Percentiles rank a stretch among this genome's conserved stretches.
Conservation (phyloP, 2,329 filamentous ascomycete species). For the Clarireedia monteithiana region DNA sequence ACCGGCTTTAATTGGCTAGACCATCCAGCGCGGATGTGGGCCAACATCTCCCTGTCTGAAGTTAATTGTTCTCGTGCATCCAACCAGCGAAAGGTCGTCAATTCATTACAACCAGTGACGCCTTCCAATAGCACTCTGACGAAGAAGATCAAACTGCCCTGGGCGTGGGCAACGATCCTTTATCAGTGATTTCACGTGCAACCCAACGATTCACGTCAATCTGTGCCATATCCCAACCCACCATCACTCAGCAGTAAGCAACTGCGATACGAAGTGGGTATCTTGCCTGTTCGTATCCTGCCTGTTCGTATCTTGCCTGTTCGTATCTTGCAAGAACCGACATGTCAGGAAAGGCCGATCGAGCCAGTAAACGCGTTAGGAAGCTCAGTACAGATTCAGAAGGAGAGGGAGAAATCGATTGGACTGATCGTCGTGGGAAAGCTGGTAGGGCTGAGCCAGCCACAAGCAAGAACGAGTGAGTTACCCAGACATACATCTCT, state of each 20-base stretch:
- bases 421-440: constrained; percentile 14
- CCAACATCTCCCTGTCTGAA: neutral
- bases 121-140: neutral
- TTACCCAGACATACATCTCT: constrained; percentile 3
- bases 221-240: constrained; percentile 5
- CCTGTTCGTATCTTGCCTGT: neutral
- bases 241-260: neutral
- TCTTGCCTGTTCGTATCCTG: neutral
- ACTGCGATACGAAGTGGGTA: constrained; percentile 1
- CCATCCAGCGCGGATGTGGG: neutral
- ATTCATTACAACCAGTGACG: neutral
- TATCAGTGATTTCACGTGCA: neutral
- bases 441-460: constrained; percentile 18
- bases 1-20: neutral
- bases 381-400: constrained; percentile 28
- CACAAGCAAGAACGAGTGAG: constrained; percentile 17
- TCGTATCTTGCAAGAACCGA: neutral
- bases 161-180: neutral
- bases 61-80: too few relatives aligned
- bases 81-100: neutral
- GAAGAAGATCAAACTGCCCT: neutral
- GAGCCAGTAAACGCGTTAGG: constrained; percentile 23
- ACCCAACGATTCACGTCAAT: neutral
- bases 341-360: constrained; percentile 21
- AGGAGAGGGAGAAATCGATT: constrained; percentile 19